A percentile compares a stretch with the other conserved stretches of the same genome.
phyloP scores from a whole-genome alignment of 108 stramenopile species.

The Craspedostauros australis region DNA sequence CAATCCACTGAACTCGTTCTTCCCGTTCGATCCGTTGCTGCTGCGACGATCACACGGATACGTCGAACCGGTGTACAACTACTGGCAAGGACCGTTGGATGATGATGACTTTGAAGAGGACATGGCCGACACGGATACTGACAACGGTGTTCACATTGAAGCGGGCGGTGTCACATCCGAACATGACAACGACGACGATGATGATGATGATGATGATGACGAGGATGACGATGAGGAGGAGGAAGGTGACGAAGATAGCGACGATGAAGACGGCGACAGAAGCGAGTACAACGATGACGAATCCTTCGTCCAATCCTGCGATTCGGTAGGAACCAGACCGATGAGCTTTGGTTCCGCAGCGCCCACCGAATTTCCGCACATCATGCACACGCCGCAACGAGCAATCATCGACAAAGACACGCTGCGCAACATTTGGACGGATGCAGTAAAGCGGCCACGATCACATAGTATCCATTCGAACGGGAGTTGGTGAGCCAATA shows the following conservation, averaged over 20 bases:
- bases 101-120: constrained; percentile 22
- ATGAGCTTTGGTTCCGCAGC: too few relatives aligned
- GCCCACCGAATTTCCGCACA: too few relatives aligned
- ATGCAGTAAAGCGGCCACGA: constrained; percentile 37
- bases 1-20: constrained; percentile 94
- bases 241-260: not conserved
- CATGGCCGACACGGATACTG: constrained; percentile 22
- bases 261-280: constrained; percentile 14
- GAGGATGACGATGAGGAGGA: constrained; percentile 18
- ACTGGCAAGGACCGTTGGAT: constrained; percentile 74
- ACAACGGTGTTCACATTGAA: too few relatives aligned
- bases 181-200: constrained; percentile 2
- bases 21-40: constrained; percentile 96
- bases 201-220: constrained; percentile 12
- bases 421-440: constrained; percentile 22
- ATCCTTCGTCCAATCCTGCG: too few relatives aligned
- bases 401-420: constrained; percentile 15
- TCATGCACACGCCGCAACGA: constrained; percentile 8
- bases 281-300: not conserved
- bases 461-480: constrained; percentile 45
- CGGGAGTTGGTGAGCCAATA: constrained; percentile 67
- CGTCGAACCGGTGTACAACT: constrained; percentile 78
- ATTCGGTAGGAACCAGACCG: too few relatives aligned
- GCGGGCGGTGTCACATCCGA: too few relatives aligned
- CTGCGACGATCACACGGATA: constrained; percentile 67